Percentiles rank a stretch among this genome's conserved stretches.
Conservation (phyloP, 805 yeast genomes). For the Candida sanyiensis region DNA sequence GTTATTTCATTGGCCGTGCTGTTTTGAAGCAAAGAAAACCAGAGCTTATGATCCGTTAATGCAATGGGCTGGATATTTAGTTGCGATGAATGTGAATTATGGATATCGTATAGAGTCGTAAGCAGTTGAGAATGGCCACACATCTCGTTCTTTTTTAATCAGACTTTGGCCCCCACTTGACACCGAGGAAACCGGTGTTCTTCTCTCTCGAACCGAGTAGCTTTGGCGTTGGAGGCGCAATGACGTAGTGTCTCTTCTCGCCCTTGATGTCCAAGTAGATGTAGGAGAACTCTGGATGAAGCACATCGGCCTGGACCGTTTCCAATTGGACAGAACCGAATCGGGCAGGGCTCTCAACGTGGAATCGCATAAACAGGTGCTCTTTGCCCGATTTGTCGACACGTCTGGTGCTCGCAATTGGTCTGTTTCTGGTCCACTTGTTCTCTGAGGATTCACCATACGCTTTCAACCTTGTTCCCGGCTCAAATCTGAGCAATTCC, state of each 20-base stretch:
- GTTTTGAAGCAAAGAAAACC: background rate
- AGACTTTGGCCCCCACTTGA: slow-evolving; percentile 80
- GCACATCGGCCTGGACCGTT: slow-evolving; percentile 60
- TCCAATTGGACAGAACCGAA: slow-evolving; percentile 75
- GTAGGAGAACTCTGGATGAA: slow-evolving; percentile 64
- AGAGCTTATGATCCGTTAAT: no score
- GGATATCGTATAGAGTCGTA: no score
- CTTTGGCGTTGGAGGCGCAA: slow-evolving; percentile 53
- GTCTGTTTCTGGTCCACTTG: slow-evolving; percentile 85
- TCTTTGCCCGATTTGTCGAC: slow-evolving; percentile 73
- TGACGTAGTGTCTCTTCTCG: slow-evolving; percentile 57
- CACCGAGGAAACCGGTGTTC: slow-evolving; percentile 64
- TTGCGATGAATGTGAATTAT: background rate
- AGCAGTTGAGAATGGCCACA: background rate
- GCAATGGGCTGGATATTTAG: no score
- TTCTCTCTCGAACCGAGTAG: slow-evolving; percentile 32
- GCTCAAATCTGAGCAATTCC: slow-evolving; percentile 39
- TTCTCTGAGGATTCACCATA: slow-evolving; percentile 70
- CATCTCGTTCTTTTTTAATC: slow-evolving; percentile 25
- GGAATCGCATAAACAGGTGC: slow-evolving; percentile 78
- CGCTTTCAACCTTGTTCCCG: slow-evolving; percentile 66
- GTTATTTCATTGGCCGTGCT: slow-evolving; percentile 3
- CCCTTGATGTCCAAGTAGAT: slow-evolving; percentile 75
- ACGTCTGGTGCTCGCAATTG: slow-evolving; percentile 62
- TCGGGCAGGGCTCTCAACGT: slow-evolving; percentile 64